Percentiles rank a stretch among this genome's conserved stretches.
phyloP scores from a whole-genome alignment of 306 rosid genomes.

The Cucumis hystrix region DNA sequence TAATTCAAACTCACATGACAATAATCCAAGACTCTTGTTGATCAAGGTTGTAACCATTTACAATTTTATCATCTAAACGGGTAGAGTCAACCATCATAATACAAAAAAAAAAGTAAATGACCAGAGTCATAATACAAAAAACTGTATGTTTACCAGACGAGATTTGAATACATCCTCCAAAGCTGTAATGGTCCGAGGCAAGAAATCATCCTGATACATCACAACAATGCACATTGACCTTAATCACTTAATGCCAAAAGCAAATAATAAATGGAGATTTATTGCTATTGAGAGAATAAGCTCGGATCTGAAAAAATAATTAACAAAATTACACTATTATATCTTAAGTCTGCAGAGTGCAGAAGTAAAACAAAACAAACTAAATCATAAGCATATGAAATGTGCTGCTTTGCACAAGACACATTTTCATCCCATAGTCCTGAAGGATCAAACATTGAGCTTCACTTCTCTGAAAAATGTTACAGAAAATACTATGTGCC shows the following conservation, averaged over 20 bases:
- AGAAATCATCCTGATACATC: constrained; percentile 75
- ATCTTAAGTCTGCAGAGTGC: not conserved
- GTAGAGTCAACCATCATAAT: too few species aligned
- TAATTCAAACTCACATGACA: too few species aligned
- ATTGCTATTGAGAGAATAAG: not conserved
- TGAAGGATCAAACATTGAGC: not conserved
- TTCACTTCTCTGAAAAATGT: not conserved
- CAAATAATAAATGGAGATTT: not conserved
- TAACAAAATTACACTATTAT: not conserved
- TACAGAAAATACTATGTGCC: not conserved
- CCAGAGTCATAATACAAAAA: too few species aligned
- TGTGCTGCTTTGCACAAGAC: not conserved
- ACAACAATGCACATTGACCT: constrained; percentile 5
- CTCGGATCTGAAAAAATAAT: not conserved
- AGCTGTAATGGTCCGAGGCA: constrained; percentile 78
- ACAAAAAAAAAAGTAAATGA: too few species aligned
- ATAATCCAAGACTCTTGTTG: too few species aligned
- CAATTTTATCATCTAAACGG: too few species aligned
- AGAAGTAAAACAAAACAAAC: not conserved
- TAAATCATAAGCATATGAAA: not conserved
- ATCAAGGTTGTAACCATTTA: too few species aligned
- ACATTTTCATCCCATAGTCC: not conserved
- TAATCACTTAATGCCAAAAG: not conserved
- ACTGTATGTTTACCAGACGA: constrained; percentile 52
- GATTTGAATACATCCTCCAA: constrained; percentile 56